A percentile compares a stretch with the other conserved stretches of the same genome.
Conservation (phyloP, 2,329 filamentous ascomycete genomes). For the Colletotrichum gloeosporioides region DNA sequence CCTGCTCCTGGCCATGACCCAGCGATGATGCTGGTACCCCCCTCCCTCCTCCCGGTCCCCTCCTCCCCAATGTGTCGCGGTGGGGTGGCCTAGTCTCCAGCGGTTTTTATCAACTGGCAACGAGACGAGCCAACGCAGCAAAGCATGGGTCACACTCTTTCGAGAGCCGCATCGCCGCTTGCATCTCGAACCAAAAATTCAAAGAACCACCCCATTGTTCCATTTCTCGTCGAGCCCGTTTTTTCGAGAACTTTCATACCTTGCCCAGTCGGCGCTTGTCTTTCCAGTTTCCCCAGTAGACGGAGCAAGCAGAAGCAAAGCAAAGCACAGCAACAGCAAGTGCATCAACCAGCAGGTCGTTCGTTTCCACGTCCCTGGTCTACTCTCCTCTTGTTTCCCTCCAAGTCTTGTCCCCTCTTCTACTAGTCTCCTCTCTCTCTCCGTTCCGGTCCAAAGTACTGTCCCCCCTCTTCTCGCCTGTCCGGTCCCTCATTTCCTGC, state of each 20-base stretch:
- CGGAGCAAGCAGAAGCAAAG: neutral
- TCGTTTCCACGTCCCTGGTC: slow-evolving; percentile 3
- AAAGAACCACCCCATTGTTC: slow-evolving; percentile 12
- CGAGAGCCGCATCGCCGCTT: slow-evolving; percentile 71
- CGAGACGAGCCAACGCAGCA: slow-evolving; percentile 92
- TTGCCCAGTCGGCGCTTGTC: neutral
- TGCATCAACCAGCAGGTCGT: neutral
- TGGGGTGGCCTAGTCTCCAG: slow-evolving; percentile 69
- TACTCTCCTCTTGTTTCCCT: neutral
- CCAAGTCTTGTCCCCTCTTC: neutral
- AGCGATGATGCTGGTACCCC: slow-evolving; percentile 39
- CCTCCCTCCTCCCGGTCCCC: slow-evolving; percentile 26
- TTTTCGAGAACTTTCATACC: neutral
- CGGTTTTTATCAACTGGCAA: slow-evolving; percentile 79
- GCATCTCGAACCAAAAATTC: slow-evolving; percentile 47
- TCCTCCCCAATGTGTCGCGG: slow-evolving; percentile 53
- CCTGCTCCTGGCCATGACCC: slow-evolving; percentile 1
- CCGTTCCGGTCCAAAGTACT: slow-evolving; percentile 21
- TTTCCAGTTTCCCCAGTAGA: neutral
- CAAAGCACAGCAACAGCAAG: neutral
- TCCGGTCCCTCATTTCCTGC: slow-evolving; percentile 34
- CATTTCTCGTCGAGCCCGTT: slow-evolving; percentile 5
- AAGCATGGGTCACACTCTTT: slow-evolving; percentile 68
- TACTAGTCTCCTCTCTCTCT: neutral
- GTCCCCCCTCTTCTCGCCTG: slow-evolving; percentile 28